Percentiles rank a stretch among this genome's conserved stretches.
Conservation (phyloP, 2,329 filamentous ascomycete species). For the Purpureocillium lavendulum region DNA sequence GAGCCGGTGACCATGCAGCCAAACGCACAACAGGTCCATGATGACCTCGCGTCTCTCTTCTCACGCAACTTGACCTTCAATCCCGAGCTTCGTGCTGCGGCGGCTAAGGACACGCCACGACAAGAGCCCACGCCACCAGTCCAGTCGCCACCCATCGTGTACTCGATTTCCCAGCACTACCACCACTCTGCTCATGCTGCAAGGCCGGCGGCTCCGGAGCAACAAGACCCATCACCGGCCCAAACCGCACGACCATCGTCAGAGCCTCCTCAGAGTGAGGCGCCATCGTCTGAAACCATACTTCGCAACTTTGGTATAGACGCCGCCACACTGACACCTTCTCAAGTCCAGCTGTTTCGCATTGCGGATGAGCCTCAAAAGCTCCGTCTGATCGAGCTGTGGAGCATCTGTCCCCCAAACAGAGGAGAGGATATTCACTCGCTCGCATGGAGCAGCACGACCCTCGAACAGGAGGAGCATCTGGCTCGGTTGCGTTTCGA, state of each 20-base stretch:
- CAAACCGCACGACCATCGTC: constrained; percentile 38
- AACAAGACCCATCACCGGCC: constrained; percentile 6
- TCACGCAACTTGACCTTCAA: constrained; percentile 64
- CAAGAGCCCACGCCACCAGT: constrained; percentile 19
- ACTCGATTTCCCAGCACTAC: constrained; percentile 76
- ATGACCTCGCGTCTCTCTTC: constrained; percentile 77
- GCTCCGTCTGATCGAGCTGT: constrained; percentile 70
- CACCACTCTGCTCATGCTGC: constrained; percentile 63
- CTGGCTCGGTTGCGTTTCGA: constrained; percentile 54
- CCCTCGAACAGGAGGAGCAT: constrained; percentile 47
- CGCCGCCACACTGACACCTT: constrained; percentile 57
- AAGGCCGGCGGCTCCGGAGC: constrained; percentile 21
- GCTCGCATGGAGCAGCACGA: constrained; percentile 44
- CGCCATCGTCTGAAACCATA: constrained; percentile 45
- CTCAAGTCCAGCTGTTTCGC: constrained; percentile 72
- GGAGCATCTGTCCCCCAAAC: constrained; percentile 70
- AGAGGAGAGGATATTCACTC: constrained; percentile 45
- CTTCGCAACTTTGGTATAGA: constrained; percentile 63
- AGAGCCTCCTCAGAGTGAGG: constrained; percentile 39
- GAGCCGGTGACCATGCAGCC: constrained; percentile 20
- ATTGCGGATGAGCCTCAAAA: constrained; percentile 66
- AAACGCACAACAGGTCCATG: constrained; percentile 51
- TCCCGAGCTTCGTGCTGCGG: constrained; percentile 21
- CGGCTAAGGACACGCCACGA: constrained; percentile 17
- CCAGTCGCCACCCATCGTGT: constrained; percentile 45